A percentile compares a stretch with the other conserved stretches of the same genome.
Evolutionary conservation across 2,329 filamentous ascomycete genomes (phyloP).

Genomic region (Dothideomycetes sp.): DNA sequence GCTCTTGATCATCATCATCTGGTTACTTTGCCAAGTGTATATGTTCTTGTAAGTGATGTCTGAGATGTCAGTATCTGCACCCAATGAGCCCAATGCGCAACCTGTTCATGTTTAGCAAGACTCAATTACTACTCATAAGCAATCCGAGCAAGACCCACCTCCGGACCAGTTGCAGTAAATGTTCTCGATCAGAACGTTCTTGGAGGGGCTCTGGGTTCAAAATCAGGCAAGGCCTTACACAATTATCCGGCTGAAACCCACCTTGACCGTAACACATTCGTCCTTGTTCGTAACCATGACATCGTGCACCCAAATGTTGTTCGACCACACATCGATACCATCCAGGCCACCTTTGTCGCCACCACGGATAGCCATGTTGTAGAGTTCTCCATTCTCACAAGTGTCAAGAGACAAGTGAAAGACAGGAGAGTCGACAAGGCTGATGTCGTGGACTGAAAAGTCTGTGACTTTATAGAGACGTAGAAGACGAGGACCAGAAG

Average conservation of each 20-base stretch:
- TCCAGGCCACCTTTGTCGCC: conserved; percentile 46
- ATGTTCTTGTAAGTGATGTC: conserved; percentile 47
- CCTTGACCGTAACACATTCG: conserved; percentile 52
- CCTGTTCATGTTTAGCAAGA: conserved; percentile 3
- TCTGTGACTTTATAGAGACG: conserved; percentile 37
- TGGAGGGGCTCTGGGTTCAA: conserved; percentile 37
- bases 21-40: conserved; percentile 51
- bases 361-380: conserved; percentile 48
- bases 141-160: conserved; percentile 22
- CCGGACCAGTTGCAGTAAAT: conserved; percentile 56
- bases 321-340: conserved; percentile 47
- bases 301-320: conserved; percentile 51
- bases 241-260: neutral
- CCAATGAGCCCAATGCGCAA: conserved; percentile 49
- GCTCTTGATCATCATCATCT: conserved; percentile 52
- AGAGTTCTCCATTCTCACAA: conserved; percentile 44
- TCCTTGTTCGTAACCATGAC: conserved; percentile 54
- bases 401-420: conserved; percentile 46
- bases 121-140: neutral
- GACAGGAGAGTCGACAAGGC: conserved; percentile 40
- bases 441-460: conserved; percentile 43
- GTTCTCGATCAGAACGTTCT: conserved; percentile 49
- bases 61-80: conserved; percentile 40
- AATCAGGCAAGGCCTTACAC: neutral
- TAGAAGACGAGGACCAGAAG: conserved; percentile 37